Evolutionary conservation across 169 alveolate genomes (phyloP), one percentile per base, ranked within the genome.

Genomic region (Eimeria tenella): DNA sequence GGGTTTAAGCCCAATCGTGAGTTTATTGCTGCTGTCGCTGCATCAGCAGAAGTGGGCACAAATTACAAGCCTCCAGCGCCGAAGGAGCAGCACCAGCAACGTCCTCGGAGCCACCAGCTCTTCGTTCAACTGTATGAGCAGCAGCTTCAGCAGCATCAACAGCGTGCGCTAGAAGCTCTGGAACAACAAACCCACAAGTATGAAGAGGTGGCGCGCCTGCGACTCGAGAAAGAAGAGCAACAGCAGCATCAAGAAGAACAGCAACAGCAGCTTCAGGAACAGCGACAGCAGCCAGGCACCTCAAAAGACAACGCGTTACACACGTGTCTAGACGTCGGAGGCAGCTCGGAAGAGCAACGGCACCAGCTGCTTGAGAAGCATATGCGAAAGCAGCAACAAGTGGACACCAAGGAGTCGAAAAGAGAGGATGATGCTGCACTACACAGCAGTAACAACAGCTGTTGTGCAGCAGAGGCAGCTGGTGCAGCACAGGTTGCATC

Each of bases 141-240:
- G 93, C 95, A 71, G 63, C 92, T 55, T 58, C 88, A 58, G 88
- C 90, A 71, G 94, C 88, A 65, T 71, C 92, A 50, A 49, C 84
- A 31, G 31, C 60, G 86, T 31, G 83, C 75, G 4, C 23, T 58
- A 10, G 87, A 79, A 5, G 71, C 55, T 21, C 79, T 68, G 10
- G 86, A 77, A 73, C 81, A 58, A 52, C 86, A 73, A 55, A 84
- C 74, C 52, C 74, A 49, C 50, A 92, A 63, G 86, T 56, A 31
- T 19, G 74, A 70, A 17, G 83, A 79, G 83, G 23, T 17, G 60
- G 81, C 65, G 83, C 82, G 83, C 68, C 21, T 53, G 88, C 55
- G 63, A 74, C 65, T 50, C 65, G 82, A 71, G 92, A 31, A 42
- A 58, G 77, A 62, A 63, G 70, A 58, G 86, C 75, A 70, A 23